phyloP scores from a whole-genome alignment of 2,329 filamentous ascomycete species.

The Escovopsis sp. region DNA sequence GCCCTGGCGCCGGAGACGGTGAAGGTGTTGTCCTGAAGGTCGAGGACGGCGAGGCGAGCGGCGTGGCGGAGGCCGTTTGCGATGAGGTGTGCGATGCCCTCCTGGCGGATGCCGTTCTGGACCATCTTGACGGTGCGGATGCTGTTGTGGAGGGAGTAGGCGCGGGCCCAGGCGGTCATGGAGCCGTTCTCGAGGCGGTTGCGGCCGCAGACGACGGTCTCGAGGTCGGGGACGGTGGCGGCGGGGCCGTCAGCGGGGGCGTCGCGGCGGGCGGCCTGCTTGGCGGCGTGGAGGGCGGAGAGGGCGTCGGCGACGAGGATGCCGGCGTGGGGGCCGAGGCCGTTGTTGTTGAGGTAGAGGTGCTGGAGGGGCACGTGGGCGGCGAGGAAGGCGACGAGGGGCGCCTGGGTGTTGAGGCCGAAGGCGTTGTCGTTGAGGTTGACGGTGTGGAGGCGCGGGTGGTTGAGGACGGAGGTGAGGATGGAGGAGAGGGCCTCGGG shows the following conservation, averaged over 20 bases:
- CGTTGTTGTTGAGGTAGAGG: constrained; percentile 96
- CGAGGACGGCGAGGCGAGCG: constrained; percentile 55
- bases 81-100: constrained; percentile 74
- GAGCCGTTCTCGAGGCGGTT: constrained; percentile 92
- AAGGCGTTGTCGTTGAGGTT: constrained; percentile 98
- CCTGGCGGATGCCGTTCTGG: constrained; percentile 90
- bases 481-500: constrained; percentile 76
- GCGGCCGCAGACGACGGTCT: constrained; percentile 94
- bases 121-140: constrained; percentile 91
- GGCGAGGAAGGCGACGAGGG: constrained; percentile 81
- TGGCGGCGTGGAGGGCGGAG: constrained; percentile 66
- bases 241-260: too few species aligned
- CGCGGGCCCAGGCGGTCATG: constrained; percentile 88
- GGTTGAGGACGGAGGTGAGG: constrained; percentile 72
- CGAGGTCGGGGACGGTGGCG: constrained; percentile 54
- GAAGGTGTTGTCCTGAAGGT: constrained; percentile 97
- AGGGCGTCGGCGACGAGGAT: constrained; percentile 81
- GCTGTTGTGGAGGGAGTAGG: constrained; percentile 68
- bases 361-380: constrained; percentile 82
- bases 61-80: constrained; percentile 63
- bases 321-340: constrained; percentile 81
- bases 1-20: constrained; percentile 67
- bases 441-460: constrained; percentile 75
- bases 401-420: constrained; percentile 85
- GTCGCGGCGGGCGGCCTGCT: constrained; percentile 58